Percentiles rank a stretch among this genome's conserved stretches.
phyloP scores from a whole-genome alignment of 1,284 basidiomycete species.

The Singerocomus inundabilis region DNA sequence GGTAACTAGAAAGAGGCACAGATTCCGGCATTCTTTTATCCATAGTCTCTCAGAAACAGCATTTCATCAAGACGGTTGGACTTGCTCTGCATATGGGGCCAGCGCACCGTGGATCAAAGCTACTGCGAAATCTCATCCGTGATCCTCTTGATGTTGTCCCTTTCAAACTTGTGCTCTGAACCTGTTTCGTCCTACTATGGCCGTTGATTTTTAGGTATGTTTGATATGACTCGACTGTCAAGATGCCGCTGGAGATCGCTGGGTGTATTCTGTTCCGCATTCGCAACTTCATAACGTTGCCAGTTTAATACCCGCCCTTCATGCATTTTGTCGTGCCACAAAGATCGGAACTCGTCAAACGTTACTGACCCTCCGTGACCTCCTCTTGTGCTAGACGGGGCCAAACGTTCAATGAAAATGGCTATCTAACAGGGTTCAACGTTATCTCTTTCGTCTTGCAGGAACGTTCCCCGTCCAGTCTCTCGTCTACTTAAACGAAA shows the following conservation, averaged over 20 bases:
- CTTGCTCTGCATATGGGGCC: no score
- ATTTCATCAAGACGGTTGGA: no score
- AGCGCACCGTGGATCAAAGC: no score
- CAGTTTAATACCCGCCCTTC: background rate
- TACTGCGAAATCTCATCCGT: background rate
- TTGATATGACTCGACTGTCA: background rate
- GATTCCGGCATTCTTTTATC: background rate
- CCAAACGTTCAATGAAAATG: constrained; percentile 1
- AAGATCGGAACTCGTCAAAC: background rate
- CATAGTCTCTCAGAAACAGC: no score
- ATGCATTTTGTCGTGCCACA: background rate
- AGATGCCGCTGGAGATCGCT: background rate
- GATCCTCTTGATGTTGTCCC: no score
- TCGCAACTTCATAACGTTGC: constrained; percentile 1
- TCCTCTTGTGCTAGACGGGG: background rate
- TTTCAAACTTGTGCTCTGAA: no score
- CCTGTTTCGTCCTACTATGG: no score
- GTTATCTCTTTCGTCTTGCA: background rate
- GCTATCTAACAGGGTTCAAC: background rate
- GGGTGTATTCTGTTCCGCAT: background rate
- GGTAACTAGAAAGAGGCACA: background rate
- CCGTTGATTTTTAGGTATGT: background rate
- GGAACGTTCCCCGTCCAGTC: background rate
- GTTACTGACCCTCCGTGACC: constrained; percentile 1
- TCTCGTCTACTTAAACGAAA: background rate